Evolutionary conservation across 2,329 filamentous ascomycete genomes (phyloP), one percentile per base, ranked within the genome.

Genomic region (Ascochyta rabiei): DNA sequence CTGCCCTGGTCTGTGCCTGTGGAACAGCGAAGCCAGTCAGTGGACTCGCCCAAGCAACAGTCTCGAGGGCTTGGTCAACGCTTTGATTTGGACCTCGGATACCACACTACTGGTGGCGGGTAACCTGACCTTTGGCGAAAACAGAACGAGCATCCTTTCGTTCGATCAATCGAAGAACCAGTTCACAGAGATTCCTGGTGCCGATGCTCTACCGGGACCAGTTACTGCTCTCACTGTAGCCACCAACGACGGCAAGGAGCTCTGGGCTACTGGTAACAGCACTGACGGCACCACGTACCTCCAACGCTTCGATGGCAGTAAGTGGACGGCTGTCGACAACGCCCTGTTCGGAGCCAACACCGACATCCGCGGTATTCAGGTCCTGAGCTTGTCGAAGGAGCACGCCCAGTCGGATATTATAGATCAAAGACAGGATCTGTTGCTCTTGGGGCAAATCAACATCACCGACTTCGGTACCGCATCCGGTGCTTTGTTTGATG

Each of bases 401-500:
- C 95, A 98, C 71, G 84, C 79, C 31, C 76, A 80, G 13, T 86
- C 84, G 2, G 76, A 84, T 33, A 79, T 92, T 6, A 77, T 99
- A 15, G 82, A 86, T 46, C 76, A 82, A 16, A 81, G 86, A 58
- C 86, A 95, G 71, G 83, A 86, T 4, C 84, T 99, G 31, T 83
- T 99, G 76, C 80, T 98, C 44, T 91, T 91, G n/a, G 95, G 95
- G 34, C 85, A 89, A 48, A 85, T 99, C 62, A 83, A 86, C 61
- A 81, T 98, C 16, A 85, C 89, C 0, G 79, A 79, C 43, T 92
- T 92, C 70, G 93, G 93, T 54, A 88, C 87, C 53, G 91, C 89
- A 6, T 96, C 93, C 13, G 92, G 91, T 8, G 93, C 88, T 7
- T 79, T 97, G 24, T 99, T 90, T 79, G 91, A 98, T 69, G 95